These are phyloP conservation scores for Diaporthe citri DNA, from an alignment of 2,329 filamentous ascomycete genomes.

Conservation along the genomic window DNA sequence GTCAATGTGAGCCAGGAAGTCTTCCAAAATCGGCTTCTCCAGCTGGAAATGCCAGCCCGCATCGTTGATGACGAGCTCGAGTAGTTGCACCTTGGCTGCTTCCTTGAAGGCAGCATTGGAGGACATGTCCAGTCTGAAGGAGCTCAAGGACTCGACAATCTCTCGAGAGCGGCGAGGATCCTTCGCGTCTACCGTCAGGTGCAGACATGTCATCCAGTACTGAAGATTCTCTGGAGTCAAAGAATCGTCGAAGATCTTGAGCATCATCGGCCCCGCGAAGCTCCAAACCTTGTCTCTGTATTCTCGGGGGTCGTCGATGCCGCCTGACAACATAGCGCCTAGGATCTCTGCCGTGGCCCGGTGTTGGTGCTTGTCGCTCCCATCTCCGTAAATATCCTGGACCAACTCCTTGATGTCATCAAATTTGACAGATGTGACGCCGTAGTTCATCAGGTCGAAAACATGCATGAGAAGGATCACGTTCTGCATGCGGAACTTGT, in stretches of 20 bases:
- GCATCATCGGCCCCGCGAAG: constrained; percentile 89
- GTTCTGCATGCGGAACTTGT: constrained; percentile 91
- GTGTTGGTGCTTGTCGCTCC: constrained; percentile 97
- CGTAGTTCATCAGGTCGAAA: constrained; percentile 90
- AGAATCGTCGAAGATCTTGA: constrained; percentile 88
- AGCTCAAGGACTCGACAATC: constrained; percentile 83
- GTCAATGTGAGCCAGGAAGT: constrained; percentile 92
- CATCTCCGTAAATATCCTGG: constrained; percentile 85
- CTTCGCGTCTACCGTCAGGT: constrained; percentile 87
- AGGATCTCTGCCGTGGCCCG: constrained; percentile 95
- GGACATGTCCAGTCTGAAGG: constrained; percentile 91
- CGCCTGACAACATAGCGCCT: constrained; percentile 84
- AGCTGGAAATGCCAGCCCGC: constrained; percentile 96
- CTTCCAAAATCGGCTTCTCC: constrained; percentile 86
- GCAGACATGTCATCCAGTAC: constrained; percentile 96
- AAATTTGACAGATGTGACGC: constrained; percentile 81
- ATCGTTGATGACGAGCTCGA: constrained; percentile 89
- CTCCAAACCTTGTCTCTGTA: constrained; percentile 85
- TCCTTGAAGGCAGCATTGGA: constrained; percentile 99
- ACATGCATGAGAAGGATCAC: constrained; percentile 89
- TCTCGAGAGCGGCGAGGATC: constrained; percentile 91
- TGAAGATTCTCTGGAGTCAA: constrained; percentile 93
- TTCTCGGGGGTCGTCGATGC: constrained; percentile 80
- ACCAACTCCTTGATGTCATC: constrained; percentile 89
- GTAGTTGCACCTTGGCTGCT: constrained; percentile 91